Percentiles rank a stretch among this genome's conserved stretches.
Evolutionary conservation across 2,329 filamentous ascomycete species (phyloP).

Genomic region (Sclerotinia borealis): DNA sequence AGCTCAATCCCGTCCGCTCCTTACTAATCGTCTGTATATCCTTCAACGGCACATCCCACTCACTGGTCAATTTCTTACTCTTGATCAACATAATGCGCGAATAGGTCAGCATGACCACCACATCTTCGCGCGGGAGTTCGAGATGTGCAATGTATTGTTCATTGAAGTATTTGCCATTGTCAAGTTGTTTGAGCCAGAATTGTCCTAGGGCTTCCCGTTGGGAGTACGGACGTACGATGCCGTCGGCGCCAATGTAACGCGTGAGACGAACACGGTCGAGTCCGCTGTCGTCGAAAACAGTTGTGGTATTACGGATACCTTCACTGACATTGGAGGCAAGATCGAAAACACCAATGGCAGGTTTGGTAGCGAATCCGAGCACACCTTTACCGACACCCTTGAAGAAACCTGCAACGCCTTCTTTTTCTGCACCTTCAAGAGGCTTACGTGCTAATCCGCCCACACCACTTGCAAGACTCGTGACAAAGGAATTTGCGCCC

Average conservation of each 20-base stretch:
- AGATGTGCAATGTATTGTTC: conserved; percentile 96
- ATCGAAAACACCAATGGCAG: conserved; percentile 93
- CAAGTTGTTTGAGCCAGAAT: conserved; percentile 97
- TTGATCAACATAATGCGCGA: conserved; percentile 84
- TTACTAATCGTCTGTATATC: conserved; percentile 97
- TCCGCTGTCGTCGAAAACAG: conserved; percentile 91
- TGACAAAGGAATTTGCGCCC: conserved; percentile 91
- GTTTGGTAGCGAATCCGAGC: conserved; percentile 91
- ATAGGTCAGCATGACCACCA: conserved; percentile 85
- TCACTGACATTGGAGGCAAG: conserved; percentile 95
- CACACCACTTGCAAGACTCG: conserved; percentile 86
- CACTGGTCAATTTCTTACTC: conserved; percentile 75
- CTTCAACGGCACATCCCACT: conserved; percentile 95
- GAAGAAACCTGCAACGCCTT: conserved; percentile 89
- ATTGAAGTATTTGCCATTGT: conserved; percentile 96
- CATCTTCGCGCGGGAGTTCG: conserved; percentile 81
- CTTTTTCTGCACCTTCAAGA: conserved; percentile 90
- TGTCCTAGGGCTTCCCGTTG: conserved; percentile 94
- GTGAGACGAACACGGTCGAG: conserved; percentile 91
- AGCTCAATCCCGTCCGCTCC: conserved; percentile 87
- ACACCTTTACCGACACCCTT: conserved; percentile 96
- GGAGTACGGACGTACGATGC: conserved; percentile 89
- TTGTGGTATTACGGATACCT: conserved; percentile 97
- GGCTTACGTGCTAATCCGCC: conserved; percentile 91
- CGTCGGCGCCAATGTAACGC: conserved; percentile 86